Conservation (phyloP, 176 grass and related monocot genomes). For the Lolium perenne region DNA sequence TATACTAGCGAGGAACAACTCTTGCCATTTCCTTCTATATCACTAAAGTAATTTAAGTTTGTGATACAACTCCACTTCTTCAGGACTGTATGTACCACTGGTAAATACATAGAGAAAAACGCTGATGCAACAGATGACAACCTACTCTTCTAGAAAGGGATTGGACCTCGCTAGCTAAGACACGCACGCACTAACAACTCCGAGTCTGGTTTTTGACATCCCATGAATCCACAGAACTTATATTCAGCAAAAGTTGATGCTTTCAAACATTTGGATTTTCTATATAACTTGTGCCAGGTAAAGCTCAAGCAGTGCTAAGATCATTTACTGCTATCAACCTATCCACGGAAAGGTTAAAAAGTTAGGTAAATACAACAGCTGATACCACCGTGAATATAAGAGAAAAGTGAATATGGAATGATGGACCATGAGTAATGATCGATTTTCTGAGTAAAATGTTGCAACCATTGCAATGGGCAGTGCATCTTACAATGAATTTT, state of each 20-base stretch:
- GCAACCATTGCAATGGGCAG: neutral
- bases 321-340: neutral
- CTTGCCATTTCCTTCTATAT: conserved; percentile 21
- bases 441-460: neutral
- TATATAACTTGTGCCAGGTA: neutral
- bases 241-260: conserved; percentile 21
- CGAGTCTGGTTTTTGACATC: conserved; percentile 2
- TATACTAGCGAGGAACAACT: conserved; percentile 6
- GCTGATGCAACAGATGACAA: neutral
- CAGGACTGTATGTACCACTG: neutral
- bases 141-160: neutral
- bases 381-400: conserved; percentile 15
- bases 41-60: neutral
- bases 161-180: neutral
- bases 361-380: neutral
- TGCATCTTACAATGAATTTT: conserved; percentile 25
- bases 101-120: neutral
- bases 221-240: conserved; percentile 21
- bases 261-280: conserved; percentile 27
- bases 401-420: neutral
- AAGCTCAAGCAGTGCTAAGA: conserved; percentile 3
- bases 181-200: neutral
- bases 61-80: conserved; percentile 4
- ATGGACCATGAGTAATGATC: neutral
- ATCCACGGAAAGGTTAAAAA: neutral